Conservation (phyloP, 2,329 filamentous ascomycete species). For the Graphilbum ipis-grandicollis region DNA sequence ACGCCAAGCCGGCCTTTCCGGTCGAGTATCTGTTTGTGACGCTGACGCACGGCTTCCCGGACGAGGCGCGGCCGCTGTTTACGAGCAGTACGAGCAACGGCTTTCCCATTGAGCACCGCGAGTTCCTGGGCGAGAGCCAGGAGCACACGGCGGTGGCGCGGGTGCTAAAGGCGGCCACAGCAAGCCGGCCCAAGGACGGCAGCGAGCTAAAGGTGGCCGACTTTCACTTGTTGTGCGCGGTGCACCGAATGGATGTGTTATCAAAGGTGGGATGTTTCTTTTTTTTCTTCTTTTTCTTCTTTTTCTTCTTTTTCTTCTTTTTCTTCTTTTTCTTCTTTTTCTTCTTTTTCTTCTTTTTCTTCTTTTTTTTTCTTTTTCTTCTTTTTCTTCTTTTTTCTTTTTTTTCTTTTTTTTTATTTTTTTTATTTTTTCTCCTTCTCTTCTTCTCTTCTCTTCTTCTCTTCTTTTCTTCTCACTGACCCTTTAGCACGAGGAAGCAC, state of each 20-base stretch:
- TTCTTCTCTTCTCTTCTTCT: too few relatives aligned
- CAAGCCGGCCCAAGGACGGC: slow-evolving; percentile 32
- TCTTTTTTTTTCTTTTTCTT: too few relatives aligned
- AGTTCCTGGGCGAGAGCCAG: slow-evolving; percentile 71
- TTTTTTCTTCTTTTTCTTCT: too few relatives aligned
- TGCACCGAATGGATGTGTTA: slow-evolving; percentile 64
- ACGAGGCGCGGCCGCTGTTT: slow-evolving; percentile 60
- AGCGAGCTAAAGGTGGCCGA: slow-evolving; percentile 62
- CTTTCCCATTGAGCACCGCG: slow-evolving; percentile 86
- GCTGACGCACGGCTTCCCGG: slow-evolving; percentile 89
- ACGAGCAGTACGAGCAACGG: slow-evolving; percentile 37
- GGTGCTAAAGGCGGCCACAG: slow-evolving; percentile 36
- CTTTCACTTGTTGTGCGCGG: slow-evolving; percentile 84
- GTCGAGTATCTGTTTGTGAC: slow-evolving; percentile 95
- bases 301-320: too few relatives aligned
- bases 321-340: too few relatives aligned
- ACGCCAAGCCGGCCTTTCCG: slow-evolving; percentile 88
- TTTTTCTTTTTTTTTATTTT: too few relatives aligned
- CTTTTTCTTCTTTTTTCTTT: too few relatives aligned
- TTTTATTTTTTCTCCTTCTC: too few relatives aligned
- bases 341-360: too few relatives aligned
- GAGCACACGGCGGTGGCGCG: slow-evolving; percentile 54
- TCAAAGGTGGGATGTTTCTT: slow-evolving; percentile 77
- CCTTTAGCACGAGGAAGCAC: slow-evolving; percentile 65
- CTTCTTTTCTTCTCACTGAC: too few relatives aligned